Percentiles rank a stretch among this genome's conserved stretches.
phyloP scores from a whole-genome alignment of 2,329 filamentous ascomycete genomes.

The Pseudocercospora cruenta region DNA sequence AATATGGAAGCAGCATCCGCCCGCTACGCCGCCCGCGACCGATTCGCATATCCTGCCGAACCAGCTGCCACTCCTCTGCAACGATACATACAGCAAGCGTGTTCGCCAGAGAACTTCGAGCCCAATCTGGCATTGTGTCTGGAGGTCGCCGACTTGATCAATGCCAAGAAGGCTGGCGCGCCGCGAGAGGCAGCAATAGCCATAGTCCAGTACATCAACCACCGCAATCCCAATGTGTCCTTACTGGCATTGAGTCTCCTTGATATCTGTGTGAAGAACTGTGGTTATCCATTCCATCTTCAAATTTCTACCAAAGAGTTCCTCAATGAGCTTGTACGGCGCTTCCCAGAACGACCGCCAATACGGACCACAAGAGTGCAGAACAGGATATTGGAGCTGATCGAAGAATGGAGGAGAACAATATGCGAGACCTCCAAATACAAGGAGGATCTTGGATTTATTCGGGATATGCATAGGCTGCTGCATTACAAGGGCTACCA shows the following conservation, averaged over 20 bases:
- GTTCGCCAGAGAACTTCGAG: constrained; percentile 96
- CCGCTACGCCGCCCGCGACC: constrained; percentile 91
- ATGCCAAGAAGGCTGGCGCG: constrained; percentile 93
- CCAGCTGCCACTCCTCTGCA: constrained; percentile 84
- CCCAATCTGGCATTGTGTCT: constrained; percentile 95
- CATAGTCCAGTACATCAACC: constrained; percentile 93
- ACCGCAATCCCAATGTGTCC: constrained; percentile 93
- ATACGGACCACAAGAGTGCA: constrained; percentile 85
- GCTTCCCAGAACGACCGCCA: constrained; percentile 92
- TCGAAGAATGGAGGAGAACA: constrained; percentile 97
- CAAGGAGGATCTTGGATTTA: constrained; percentile 94
- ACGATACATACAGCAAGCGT: constrained; percentile 94
- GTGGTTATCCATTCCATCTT: constrained; percentile 97
- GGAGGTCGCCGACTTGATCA: constrained; percentile 95
- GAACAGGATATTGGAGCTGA: constrained; percentile 87
- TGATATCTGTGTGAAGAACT: constrained; percentile 99
- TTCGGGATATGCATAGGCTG: constrained; percentile 94
- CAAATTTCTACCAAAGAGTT: constrained; percentile 99
- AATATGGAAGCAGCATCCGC: constrained; percentile 89
- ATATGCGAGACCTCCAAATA: constrained; percentile 98
- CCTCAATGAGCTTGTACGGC: constrained; percentile 92
- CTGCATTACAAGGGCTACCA: constrained; percentile 96
- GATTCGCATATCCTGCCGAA: constrained; percentile 81
- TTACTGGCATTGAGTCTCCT: constrained; percentile 86
- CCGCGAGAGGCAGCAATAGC: constrained; percentile 92